Percentiles rank a stretch among this genome's conserved stretches.
These are phyloP conservation scores for Pezicula rhizophila DNA, from an alignment of 2,329 filamentous ascomycete species.

Conservation along the genomic window DNA sequence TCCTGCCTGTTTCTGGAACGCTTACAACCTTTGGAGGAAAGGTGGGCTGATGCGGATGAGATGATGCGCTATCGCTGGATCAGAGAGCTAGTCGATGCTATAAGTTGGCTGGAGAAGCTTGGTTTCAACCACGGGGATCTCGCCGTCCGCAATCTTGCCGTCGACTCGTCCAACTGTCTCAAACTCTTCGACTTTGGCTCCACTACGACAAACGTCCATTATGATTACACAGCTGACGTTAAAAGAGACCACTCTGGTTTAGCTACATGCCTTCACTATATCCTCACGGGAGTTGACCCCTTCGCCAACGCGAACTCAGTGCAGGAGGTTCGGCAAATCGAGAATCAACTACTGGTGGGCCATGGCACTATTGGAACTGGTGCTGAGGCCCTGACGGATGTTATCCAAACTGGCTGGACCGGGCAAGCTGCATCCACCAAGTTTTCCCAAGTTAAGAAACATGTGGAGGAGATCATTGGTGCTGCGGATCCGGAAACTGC, in stretches of 20 bases:
- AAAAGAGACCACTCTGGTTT: slow-evolving; percentile 10
- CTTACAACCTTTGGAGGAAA: slow-evolving; percentile 6
- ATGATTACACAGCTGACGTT: slow-evolving; percentile 7
- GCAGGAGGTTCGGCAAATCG: slow-evolving; percentile 8
- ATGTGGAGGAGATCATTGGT: slow-evolving; percentile 9
- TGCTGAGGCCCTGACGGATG: slow-evolving; percentile 6
- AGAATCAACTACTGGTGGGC: slow-evolving; percentile 5
- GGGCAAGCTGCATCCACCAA: slow-evolving; percentile 9
- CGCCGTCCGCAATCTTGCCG: slow-evolving; percentile 6
- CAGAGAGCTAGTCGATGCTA: slow-evolving; percentile 7
- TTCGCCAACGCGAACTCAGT: slow-evolving; percentile 6
- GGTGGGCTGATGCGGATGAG: slow-evolving; percentile 2
- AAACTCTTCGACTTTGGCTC: slow-evolving; percentile 8
- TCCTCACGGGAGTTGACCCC: slow-evolving; percentile 6
- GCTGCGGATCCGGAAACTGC: slow-evolving; percentile 5
- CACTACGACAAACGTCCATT: slow-evolving; percentile 5
- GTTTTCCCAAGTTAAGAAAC: slow-evolving; percentile 5
- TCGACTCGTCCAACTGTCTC: slow-evolving; percentile 4
- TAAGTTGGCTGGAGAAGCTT: slow-evolving; percentile 7
- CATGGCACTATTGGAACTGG: slow-evolving; percentile 3
- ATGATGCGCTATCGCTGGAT: slow-evolving; percentile 6
- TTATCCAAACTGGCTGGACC: slow-evolving; percentile 9
- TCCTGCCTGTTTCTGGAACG: slow-evolving; percentile 6
- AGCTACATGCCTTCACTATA: slow-evolving; percentile 10
- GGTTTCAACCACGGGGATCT: slow-evolving; percentile 7